Evolutionary conservation across 495 filamentous ascomycete genomes (phyloP).

Genomic region (Tuber microsphaerosporum): DNA sequence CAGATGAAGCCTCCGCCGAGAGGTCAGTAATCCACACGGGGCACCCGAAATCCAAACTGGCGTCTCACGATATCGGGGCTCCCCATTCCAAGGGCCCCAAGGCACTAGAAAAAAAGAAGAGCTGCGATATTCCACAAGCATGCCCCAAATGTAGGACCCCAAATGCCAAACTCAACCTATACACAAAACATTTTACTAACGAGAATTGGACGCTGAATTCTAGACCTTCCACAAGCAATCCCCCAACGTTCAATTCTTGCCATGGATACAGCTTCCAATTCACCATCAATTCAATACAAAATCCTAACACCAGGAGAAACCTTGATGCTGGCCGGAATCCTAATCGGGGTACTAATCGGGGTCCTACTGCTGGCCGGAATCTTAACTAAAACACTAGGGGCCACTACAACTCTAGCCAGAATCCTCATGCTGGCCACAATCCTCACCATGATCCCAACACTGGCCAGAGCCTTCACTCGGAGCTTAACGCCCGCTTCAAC

Average conservation of each 20-base stretch:
- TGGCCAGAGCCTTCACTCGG: too few species aligned
- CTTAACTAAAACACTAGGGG: not conserved
- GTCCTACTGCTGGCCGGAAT: not conserved
- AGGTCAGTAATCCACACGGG: not conserved
- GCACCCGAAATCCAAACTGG: not conserved
- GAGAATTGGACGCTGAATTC: not conserved
- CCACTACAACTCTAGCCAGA: too few species aligned
- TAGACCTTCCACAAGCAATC: not conserved
- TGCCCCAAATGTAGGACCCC: not conserved
- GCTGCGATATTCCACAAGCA: not conserved
- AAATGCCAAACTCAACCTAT: too few species aligned
- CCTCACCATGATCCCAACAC: too few species aligned
- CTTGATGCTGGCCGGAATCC: too few species aligned
- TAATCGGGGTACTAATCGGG: too few species aligned
- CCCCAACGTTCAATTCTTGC: not conserved
- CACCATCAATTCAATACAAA: too few species aligned
- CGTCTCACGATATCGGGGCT: too few species aligned
- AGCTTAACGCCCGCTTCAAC: too few species aligned
- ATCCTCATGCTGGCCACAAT: not conserved
- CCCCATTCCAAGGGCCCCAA: not conserved
- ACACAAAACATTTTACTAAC: not conserved
- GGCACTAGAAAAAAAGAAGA: not conserved
- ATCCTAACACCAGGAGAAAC: too few species aligned
- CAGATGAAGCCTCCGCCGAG: not conserved
- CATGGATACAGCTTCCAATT: not conserved